Evolutionary conservation across 2,329 filamentous ascomycete species (phyloP), one percentile per base, ranked within the genome.

Genomic region (Fusarium oligoseptatum): DNA sequence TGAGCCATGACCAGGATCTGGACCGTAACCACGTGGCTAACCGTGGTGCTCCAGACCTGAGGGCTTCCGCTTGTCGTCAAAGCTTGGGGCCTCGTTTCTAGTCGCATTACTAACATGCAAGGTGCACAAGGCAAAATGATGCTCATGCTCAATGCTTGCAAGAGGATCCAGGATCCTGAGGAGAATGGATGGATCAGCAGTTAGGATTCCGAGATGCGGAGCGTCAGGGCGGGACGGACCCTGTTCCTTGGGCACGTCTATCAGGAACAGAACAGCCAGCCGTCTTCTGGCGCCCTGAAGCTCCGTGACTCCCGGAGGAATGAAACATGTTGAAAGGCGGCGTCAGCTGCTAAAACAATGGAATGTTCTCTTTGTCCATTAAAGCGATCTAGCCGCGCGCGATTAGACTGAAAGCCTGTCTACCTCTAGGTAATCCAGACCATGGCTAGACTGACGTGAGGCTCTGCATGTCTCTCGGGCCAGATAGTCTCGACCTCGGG

Each of bases 11-110:
- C 61, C 24, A 22, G 50, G 36, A 55, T 37, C 57, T 64, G 43
- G 60, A 55, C 48, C 11, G 12, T 29, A 50, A 63, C 70, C 70
- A 72, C 70, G 70, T 72, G 70, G 70, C 67, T 67, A 57, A 67
- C 62, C 37, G 36, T 32, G 37, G 55, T 67, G 58, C 52, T 43
- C 29, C 37, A 32, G 48, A 55, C 10, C 17, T 55, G 27, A 24
- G 20, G 45, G 22, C 29, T 56, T 55, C 48, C 32, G 43, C 52
- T 27, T 55, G 48, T 62, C 32, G 36, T 41, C 48, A 60, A 55
- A 60, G 20, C 27, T 41, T 10, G 15, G 22, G 32, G 20, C 41
- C 37, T 58, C 56, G 62, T 56, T 41, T 69, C 20, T 58, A 41
- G 14, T 36, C n/a, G 50, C 34, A 55, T 58, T 58, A 20, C 32